Evolutionary conservation across 2,329 filamentous ascomycete species (phyloP).

Genomic region (Paraphoma chrysanthemicola): DNA sequence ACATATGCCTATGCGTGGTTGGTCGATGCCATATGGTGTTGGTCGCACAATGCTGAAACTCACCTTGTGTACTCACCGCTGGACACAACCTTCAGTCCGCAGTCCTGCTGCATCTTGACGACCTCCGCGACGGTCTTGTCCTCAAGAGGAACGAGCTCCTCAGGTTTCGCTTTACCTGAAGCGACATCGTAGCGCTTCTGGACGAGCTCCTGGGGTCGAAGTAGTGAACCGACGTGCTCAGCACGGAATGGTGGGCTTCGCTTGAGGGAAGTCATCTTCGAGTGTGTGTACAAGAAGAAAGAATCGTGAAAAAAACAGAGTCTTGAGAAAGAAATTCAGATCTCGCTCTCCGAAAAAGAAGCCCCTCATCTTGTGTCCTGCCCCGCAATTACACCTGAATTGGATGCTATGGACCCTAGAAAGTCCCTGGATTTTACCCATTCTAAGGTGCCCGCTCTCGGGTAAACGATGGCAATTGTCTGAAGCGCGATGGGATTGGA

Average conservation of each 20-base stretch:
- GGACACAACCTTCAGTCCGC: slow-evolving; percentile 69
- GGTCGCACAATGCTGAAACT: neutral
- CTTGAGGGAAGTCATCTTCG: slow-evolving; percentile 42
- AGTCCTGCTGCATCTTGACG: slow-evolving; percentile 68
- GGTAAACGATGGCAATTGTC: slow-evolving; percentile 10
- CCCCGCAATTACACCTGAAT: slow-evolving; percentile 32
- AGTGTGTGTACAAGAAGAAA: slow-evolving; percentile 22
- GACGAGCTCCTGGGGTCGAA: slow-evolving; percentile 69
- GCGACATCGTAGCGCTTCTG: slow-evolving; percentile 62
- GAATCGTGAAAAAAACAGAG: neutral
- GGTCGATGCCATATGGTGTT: slow-evolving; percentile 5
- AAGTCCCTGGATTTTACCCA: slow-evolving; percentile 14
- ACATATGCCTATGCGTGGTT: slow-evolving; percentile 52
- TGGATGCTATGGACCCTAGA: slow-evolving; percentile 14
- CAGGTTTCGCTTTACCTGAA: slow-evolving; percentile 56
- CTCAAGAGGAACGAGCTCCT: slow-evolving; percentile 65
- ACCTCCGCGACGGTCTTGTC: slow-evolving; percentile 70
- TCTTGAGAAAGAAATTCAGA: slow-evolving; percentile 5
- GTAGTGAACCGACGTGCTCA: slow-evolving; percentile 75
- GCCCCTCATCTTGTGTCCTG: slow-evolving; percentile 30
- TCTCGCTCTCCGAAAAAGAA: slow-evolving; percentile 1
- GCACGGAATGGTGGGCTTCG: slow-evolving; percentile 69
- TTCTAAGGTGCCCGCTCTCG: slow-evolving; percentile 11
- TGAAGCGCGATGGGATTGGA: slow-evolving; percentile 25
- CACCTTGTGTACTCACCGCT: slow-evolving; percentile 70